Base-by-base conservation (phyloP, 1,284 basidiomycete species). In the Stygiomarasmius scandens region DNA sequence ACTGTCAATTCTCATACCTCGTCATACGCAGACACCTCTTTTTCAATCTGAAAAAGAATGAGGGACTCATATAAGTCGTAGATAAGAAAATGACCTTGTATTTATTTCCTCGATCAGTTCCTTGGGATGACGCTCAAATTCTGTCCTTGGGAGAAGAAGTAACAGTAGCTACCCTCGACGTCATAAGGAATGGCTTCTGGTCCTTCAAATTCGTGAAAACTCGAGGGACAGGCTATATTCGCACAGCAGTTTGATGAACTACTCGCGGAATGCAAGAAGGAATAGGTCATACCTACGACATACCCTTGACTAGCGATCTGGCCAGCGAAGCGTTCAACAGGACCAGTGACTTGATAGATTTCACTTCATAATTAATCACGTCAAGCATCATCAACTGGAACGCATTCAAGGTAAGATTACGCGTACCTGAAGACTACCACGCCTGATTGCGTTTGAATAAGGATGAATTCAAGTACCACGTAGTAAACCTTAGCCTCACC, bases 291-390 rank as follows among this genome's bases (percentile, higher is more conserved):
- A 84, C 89, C 90, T 3, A 90, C 88, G 54, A 93, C 81, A 66
- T 83, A 92, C 58, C 90, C 94, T 56, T 96, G 93, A 58, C 91
- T 92, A 1, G 95, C 95, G 64, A 97, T 96, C 74, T 95, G 91
- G 22, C 92, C 86, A 0, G 93, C 95, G 70, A 96, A 96, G 45
- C 93, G 83, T 68, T 93, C 90, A 12, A 94, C 92, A 38, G 92
- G 91, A 0, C 91, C 90, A 24, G 92, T 93, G 1, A 93, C 90
- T 72, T 93, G 90, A 69, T 93, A 93, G 57, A 93, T 93, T 70
- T 93, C 90, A 68, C 90, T 92, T 63, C 22, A 55, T 36, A 47
- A 22, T 19, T 20, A 34, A 41, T 44, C 16, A n/a, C n/a, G n/a
- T n/a, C n/a, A n/a, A n/a, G n/a, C n/a, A n/a, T 41, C 9, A 25